Conservation (phyloP, 495 filamentous ascomycete genomes). For the Annulohypoxylon bovei region DNA sequence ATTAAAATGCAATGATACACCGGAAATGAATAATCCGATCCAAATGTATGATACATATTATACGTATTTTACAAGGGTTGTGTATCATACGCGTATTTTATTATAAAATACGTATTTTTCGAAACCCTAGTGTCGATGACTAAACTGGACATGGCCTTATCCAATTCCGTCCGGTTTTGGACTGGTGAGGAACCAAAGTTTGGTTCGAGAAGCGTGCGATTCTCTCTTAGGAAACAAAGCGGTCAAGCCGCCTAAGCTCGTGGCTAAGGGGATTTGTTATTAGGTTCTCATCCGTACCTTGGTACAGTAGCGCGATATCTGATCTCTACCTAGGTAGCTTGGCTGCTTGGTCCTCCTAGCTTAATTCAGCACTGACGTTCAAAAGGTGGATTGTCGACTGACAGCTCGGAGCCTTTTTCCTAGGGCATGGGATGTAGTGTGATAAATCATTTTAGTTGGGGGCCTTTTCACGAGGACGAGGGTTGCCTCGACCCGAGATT, state of each 20-base stretch:
- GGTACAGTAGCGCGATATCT: constrained; percentile 29
- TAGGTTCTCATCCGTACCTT: constrained; percentile 9
- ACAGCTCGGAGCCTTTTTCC: constrained; percentile 23
- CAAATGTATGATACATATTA: too few species aligned
- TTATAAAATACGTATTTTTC: too few species aligned
- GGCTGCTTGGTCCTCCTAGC: neutral
- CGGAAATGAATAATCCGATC: too few species aligned
- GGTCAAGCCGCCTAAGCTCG: constrained; percentile 30
- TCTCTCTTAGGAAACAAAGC: constrained; percentile 23
- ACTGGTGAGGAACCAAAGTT: constrained; percentile 31
- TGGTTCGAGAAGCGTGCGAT: constrained; percentile 35
- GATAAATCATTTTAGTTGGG: constrained; percentile 36
- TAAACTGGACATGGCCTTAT: constrained; percentile 27
- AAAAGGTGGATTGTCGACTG: constrained; percentile 22
- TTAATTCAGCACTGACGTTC: constrained; percentile 23
- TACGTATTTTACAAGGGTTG: too few species aligned
- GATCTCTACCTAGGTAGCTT: too few species aligned
- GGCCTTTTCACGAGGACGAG: constrained; percentile 33
- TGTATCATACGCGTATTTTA: too few species aligned
- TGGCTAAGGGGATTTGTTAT: constrained; percentile 10
- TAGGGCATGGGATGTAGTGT: constrained; percentile 3
- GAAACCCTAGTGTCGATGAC: too few species aligned
- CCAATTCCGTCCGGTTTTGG: constrained; percentile 21
- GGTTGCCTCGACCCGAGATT: constrained; percentile 54
- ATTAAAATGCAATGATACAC: too few species aligned